These are phyloP conservation scores for Chaetomium fimeti DNA, from an alignment of 495 filamentous ascomycete species.

Conservation along the genomic window DNA sequence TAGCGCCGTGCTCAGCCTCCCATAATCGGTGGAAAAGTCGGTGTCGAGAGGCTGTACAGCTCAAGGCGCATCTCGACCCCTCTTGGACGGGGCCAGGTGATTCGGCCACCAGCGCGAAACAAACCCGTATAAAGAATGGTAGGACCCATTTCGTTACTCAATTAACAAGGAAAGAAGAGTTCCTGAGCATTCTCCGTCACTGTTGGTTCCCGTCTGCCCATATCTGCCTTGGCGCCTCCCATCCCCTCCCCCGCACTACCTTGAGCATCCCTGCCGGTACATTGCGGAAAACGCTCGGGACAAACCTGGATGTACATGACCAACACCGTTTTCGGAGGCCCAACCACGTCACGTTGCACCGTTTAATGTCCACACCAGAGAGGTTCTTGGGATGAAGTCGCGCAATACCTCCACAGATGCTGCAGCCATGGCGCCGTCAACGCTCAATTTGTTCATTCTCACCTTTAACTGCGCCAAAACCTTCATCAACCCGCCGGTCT, in stretches of 20 bases:
- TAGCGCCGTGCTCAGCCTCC: conserved; percentile 23
- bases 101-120: neutral
- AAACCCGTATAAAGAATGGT: conserved; percentile 1
- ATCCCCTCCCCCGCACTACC: neutral
- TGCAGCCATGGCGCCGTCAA: conserved; percentile 34
- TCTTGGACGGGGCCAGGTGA: neutral
- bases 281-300: neutral
- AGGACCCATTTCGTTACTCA: neutral
- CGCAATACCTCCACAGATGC: neutral
- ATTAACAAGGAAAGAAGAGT: neutral
- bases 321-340: conserved; percentile 4
- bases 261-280: neutral
- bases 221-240: neutral
- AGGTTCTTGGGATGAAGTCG: conserved; percentile 5
- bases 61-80: neutral
- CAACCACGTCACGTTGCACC: neutral
- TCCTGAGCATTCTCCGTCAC: neutral
- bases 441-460: conserved; percentile 64
- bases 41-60: conserved; percentile 27
- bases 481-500: conserved; percentile 60
- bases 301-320: neutral
- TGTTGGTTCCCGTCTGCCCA: neutral
- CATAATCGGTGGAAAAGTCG: conserved; percentile 23
- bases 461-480: conserved; percentile 87
- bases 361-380: conserved; percentile 1